phyloP scores from a whole-genome alignment of 148 eudicot species.

The Spergularia bocconei region DNA sequence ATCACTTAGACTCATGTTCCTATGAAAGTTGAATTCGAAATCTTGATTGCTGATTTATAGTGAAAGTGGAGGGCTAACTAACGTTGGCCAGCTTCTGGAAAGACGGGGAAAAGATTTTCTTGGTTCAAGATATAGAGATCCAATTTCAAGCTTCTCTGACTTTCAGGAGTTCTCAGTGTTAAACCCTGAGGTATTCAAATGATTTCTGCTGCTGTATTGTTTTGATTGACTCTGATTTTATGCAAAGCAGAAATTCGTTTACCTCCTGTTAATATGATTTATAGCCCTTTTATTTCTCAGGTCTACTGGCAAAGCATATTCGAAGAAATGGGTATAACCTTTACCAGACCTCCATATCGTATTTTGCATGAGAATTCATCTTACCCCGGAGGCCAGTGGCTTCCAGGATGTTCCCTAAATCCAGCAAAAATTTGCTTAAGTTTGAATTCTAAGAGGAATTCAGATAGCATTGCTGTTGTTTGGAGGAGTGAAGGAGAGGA shows the following conservation, averaged over 20 bases:
- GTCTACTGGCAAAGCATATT: constrained; percentile 73
- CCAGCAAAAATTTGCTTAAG: constrained; percentile 73
- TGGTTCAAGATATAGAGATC: constrained; percentile 66
- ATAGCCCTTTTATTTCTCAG: constrained; percentile 31
- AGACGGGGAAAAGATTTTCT: constrained; percentile 64
- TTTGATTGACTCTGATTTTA: neutral
- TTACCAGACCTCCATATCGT: constrained; percentile 59
- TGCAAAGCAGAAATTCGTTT: neutral
- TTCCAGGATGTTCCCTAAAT: constrained; percentile 70
- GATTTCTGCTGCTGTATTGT: neutral
- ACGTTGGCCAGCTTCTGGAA: constrained; percentile 70
- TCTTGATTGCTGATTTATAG: constrained; percentile 27
- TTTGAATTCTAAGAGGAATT: constrained; percentile 46
- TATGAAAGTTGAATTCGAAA: neutral
- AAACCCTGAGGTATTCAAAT: constrained; percentile 69
- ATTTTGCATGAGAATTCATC: constrained; percentile 55
- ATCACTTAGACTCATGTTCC: neutral
- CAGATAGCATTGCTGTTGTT: constrained; percentile 58
- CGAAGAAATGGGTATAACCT: constrained; percentile 62
- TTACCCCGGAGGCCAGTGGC: constrained; percentile 93
- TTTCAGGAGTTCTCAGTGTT: constrained; percentile 79
- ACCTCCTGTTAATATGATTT: neutral
- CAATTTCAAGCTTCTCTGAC: constrained; percentile 71
- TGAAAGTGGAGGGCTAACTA: constrained; percentile 53
- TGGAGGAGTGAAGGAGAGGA: constrained; percentile 90